These are phyloP conservation scores for Paramecium caudatum DNA, from an alignment of 73 alveolate species.

Conservation along the genomic window DNA sequence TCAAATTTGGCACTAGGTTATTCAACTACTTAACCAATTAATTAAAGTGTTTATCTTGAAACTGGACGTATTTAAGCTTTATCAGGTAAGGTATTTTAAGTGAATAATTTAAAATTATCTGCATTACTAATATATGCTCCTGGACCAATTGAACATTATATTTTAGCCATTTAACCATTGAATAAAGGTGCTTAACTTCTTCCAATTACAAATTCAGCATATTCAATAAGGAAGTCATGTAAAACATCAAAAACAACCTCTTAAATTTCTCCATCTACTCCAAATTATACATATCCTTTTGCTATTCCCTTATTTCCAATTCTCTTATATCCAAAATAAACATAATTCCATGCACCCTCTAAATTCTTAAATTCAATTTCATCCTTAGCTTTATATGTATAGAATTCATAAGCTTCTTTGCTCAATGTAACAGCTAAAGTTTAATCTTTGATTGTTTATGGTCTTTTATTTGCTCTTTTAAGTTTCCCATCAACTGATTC, in stretches of 20 bases:
- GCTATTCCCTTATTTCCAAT: neutral
- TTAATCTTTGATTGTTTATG: conserved; percentile 25
- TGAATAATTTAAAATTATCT: neutral
- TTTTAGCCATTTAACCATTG: conserved; percentile 24
- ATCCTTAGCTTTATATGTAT: neutral
- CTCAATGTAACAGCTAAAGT: conserved; percentile 30
- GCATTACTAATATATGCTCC: neutral
- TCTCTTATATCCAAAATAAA: conserved; percentile 47
- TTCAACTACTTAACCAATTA: conserved; percentile 1
- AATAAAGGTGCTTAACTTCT: conserved; percentile 7
- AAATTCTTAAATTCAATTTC: neutral
- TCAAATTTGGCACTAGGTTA: neutral
- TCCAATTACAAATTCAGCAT: conserved; percentile 36
- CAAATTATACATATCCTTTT: conserved; percentile 27
- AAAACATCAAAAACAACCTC: conserved; percentile 21
- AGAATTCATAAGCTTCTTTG: conserved; percentile 19
- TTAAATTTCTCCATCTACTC: conserved; percentile 28
- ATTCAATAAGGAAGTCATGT: conserved; percentile 33
- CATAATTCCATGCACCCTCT: conserved; percentile 49
- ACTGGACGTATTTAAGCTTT: conserved; percentile 46
- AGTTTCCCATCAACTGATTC: conserved; percentile 15
- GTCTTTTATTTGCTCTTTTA: conserved; percentile 3
- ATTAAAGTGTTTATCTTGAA: neutral
- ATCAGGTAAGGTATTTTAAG: conserved; percentile 19
- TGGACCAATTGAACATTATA: conserved; percentile 37